phyloP scores from a whole-genome alignment of 2,329 filamentous ascomycete genomes.

The Arthrocladium fulminans region DNA sequence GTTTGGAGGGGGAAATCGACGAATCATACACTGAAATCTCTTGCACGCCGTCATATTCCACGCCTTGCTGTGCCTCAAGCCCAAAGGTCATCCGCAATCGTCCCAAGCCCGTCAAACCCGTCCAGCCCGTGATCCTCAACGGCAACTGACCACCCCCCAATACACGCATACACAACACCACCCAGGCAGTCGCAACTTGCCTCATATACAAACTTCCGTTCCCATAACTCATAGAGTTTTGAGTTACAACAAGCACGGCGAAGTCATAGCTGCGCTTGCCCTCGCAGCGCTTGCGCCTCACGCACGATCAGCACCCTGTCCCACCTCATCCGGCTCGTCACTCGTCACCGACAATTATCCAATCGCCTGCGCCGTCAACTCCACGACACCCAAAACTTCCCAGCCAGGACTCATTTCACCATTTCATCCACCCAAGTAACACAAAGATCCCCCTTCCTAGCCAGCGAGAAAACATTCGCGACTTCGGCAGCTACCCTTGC shows the following conservation, averaged over 20 bases:
- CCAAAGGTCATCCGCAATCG: not conserved
- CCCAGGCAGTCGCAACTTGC: not conserved
- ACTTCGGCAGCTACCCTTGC: constrained; percentile 21
- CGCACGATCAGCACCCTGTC: not conserved
- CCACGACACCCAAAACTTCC: not conserved
- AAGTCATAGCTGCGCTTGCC: not conserved
- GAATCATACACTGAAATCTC: not conserved
- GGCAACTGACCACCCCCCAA: not conserved
- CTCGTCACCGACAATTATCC: constrained; percentile 3
- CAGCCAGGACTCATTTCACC: not conserved
- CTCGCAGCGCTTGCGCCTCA: not conserved
- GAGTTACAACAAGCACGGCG: not conserved
- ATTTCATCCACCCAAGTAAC: constrained; percentile 7
- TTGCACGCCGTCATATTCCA: not conserved
- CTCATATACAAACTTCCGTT: not conserved
- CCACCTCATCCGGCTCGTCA: constrained; percentile 4
- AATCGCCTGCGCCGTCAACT: constrained; percentile 2
- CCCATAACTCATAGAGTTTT: not conserved
- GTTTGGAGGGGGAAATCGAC: not conserved
- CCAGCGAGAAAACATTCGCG: constrained; percentile 16
- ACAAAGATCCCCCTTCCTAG: constrained; percentile 11
- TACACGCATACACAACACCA: not conserved
- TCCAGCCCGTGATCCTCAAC: not conserved
- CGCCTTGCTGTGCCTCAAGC: not conserved
- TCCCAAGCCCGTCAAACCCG: not conserved